A percentile compares a stretch with the other conserved stretches of the same genome.
These are phyloP conservation scores for Tolypocladium cylindrosporum DNA, from an alignment of 2,329 filamentous ascomycete genomes.

Conservation along the genomic window DNA sequence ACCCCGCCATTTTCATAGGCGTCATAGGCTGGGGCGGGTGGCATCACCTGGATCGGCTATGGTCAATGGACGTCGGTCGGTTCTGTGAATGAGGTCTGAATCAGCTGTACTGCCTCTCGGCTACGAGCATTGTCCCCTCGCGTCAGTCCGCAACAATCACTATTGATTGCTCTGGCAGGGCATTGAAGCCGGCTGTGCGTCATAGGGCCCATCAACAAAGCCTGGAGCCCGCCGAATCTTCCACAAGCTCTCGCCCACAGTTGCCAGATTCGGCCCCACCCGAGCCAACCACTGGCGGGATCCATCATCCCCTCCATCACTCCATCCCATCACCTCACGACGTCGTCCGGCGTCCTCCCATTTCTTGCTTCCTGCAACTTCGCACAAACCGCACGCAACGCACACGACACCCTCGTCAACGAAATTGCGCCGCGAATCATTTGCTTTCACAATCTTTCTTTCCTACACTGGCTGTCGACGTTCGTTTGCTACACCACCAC, in stretches of 20 bases:
- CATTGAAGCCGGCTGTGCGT: background rate
- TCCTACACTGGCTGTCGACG: too few species aligned
- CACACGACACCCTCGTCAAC: background rate
- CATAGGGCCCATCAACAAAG: background rate
- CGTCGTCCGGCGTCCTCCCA: background rate
- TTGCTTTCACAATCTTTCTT: too few species aligned
- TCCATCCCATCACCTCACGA: background rate
- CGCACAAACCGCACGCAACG: background rate
- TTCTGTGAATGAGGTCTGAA: background rate
- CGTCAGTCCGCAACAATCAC: background rate
- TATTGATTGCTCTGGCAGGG: background rate
- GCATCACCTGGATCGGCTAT: background rate
- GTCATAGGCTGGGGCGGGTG: background rate
- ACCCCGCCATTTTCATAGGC: background rate
- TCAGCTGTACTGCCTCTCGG: background rate
- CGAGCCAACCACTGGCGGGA: background rate
- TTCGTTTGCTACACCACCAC: background rate
- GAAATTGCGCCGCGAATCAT: background rate
- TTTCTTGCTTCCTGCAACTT: background rate
- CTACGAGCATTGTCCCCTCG: background rate
- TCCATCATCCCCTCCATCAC: background rate
- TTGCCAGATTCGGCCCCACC: constrained; percentile 9
- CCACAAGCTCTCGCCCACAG: constrained; percentile 21
- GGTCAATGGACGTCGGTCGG: background rate
- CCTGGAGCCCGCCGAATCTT: constrained; percentile 11